A percentile compares a stretch with the other conserved stretches of the same genome.
phyloP scores from a whole-genome alignment of 2,329 filamentous ascomycete species.

The Botrytis porri region DNA sequence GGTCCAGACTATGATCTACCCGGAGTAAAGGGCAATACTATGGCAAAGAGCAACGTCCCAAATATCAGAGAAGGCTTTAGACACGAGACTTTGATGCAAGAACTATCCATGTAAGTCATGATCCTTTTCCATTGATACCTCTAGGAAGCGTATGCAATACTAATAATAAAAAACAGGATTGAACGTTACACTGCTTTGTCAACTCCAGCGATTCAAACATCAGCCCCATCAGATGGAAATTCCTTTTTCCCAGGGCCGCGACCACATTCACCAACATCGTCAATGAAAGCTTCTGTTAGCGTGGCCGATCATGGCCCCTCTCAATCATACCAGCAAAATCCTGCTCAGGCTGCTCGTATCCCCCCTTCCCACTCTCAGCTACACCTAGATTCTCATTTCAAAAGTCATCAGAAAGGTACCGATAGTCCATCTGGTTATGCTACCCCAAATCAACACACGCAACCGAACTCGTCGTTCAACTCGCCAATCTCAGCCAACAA shows the following conservation, averaged over 20 bases:
- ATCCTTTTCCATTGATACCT: not conserved
- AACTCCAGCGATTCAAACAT: conserved; percentile 17
- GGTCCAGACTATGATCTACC: conserved; percentile 74
- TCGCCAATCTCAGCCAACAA: conserved; percentile 28
- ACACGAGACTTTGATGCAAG: conserved; percentile 79
- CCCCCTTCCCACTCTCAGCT: conserved; percentile 31
- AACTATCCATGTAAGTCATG: conserved; percentile 71
- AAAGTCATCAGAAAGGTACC: conserved; percentile 20
- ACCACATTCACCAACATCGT: conserved; percentile 37
- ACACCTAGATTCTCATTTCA: conserved; percentile 25
- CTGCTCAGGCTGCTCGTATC: conserved; percentile 37
- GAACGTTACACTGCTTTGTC: conserved; percentile 37
- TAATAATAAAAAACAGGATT: conserved; percentile 34
- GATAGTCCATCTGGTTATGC: conserved; percentile 24
- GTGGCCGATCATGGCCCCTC: conserved; percentile 16
- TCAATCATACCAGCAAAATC: conserved; percentile 35
- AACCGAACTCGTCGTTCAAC: conserved; percentile 16
- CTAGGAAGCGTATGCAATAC: not conserved
- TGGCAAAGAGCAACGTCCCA: conserved; percentile 95
- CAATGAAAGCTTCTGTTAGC: conserved; percentile 34
- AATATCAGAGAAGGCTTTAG: conserved; percentile 88
- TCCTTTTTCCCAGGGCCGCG: conserved; percentile 30
- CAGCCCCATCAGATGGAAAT: conserved; percentile 32
- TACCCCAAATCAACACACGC: conserved; percentile 16
- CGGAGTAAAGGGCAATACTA: conserved; percentile 81